These are phyloP conservation scores for Crotalaria pallida DNA, from an alignment of 306 rosid species.

Conservation along the genomic window DNA sequence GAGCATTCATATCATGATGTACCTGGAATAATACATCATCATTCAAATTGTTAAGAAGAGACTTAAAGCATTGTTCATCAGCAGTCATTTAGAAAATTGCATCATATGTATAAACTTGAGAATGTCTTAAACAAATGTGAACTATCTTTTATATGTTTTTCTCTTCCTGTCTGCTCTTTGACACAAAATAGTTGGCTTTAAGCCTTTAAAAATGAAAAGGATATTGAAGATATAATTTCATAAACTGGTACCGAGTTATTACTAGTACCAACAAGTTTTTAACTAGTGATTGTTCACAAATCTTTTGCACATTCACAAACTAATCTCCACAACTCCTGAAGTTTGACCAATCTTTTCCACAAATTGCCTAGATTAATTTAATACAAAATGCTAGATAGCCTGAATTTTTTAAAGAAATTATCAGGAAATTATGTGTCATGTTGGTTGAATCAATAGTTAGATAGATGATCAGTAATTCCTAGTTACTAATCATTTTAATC, in stretches of 20 bases:
- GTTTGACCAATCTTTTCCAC: neutral
- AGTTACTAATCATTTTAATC: too few relatives aligned
- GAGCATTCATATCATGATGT: slow-evolving; percentile 90
- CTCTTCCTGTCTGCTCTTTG: neutral
- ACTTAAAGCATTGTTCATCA: neutral
- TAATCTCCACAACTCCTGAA: neutral
- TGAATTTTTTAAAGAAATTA: too few relatives aligned
- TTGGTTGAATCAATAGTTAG: too few relatives aligned
- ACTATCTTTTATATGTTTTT: neutral
- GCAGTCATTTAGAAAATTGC: neutral
- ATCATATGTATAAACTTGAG: neutral
- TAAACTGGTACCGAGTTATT: neutral
- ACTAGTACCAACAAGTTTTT: neutral
- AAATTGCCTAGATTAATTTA: too few relatives aligned
- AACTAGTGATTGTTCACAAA: neutral
- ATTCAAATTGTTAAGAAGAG: slow-evolving; percentile 23
- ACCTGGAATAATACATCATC: slow-evolving; percentile 50
- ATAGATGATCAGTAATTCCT: too few relatives aligned
- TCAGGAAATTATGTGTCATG: too few relatives aligned
- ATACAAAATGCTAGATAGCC: too few relatives aligned
- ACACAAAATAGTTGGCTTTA: neutral
- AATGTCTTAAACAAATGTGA: neutral
- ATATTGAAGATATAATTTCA: neutral
- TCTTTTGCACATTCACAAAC: neutral
- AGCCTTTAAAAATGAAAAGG: too few relatives aligned